A percentile compares a stretch with the other conserved stretches of the same genome.
phyloP scores from a whole-genome alignment of 495 filamentous ascomycete genomes.

The Neurospora sp. region DNA sequence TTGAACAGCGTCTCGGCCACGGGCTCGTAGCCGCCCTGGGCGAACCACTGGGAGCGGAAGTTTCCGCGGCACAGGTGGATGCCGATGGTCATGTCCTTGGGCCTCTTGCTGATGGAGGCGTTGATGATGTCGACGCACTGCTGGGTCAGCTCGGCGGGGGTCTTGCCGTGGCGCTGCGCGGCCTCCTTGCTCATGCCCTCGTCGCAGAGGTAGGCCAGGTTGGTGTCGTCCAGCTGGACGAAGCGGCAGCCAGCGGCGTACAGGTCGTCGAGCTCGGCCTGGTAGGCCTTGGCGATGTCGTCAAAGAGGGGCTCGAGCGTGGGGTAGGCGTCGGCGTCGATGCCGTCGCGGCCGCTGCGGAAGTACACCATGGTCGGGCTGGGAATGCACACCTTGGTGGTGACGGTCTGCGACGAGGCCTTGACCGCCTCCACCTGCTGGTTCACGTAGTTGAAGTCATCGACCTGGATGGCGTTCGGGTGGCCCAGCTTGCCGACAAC shows the following conservation, averaged over 20 bases:
- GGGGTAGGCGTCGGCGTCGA: conserved; percentile 44
- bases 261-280: conserved; percentile 48
- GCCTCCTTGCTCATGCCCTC: conserved; percentile 52
- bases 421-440: conserved; percentile 30
- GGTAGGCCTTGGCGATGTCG: conserved; percentile 51
- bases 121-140: conserved; percentile 57
- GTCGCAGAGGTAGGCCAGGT: conserved; percentile 58
- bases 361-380: conserved; percentile 60
- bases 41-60: conserved; percentile 48
- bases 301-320: conserved; percentile 51
- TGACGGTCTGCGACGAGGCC: conserved; percentile 23
- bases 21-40: conserved; percentile 58
- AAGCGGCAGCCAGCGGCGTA: conserved; percentile 54
- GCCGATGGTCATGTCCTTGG: conserved; percentile 53
- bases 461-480: conserved; percentile 44
- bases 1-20: conserved; percentile 57
- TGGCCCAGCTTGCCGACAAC: conserved; percentile 35
- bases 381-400: conserved; percentile 56
- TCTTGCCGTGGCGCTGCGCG: conserved; percentile 43
- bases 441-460: conserved; percentile 50
- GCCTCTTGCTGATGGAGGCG: conserved; percentile 43
- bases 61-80: conserved; percentile 60
- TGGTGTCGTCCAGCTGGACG: conserved; percentile 57
- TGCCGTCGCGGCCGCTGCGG: conserved; percentile 50
- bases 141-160: conserved; percentile 46